Base-by-base conservation (phyloP, 2,329 filamentous ascomycete species). In the Alternaria infectoria region DNA sequence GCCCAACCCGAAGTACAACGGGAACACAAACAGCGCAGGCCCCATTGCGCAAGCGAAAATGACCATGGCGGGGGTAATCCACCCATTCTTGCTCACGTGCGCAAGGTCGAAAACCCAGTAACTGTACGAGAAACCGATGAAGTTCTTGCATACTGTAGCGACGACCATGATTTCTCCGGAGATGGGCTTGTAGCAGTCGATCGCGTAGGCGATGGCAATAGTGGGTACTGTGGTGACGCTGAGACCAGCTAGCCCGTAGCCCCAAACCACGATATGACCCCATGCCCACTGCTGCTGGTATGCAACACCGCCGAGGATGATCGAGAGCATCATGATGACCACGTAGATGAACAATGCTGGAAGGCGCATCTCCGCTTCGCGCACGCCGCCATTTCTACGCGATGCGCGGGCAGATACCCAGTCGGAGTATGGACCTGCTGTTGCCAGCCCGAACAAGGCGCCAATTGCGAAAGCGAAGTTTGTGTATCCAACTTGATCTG, bases 361-460 rank as follows among this genome's bases (percentile, higher is more conserved):
- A 54, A 88, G 70, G 23, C 86, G 80, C 86, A 88, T 88, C 69
- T 88, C 86, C 0, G 86, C 83, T 74, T 89, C 87, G 54, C 87
- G 80, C 50, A 88, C 82, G 2, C 86, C 86, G 1, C 80, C 73
- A 64, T 89, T 89, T 67, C 81, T 82, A 54, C 77, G 80, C 8
- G 87, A 88, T 1, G 83, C 81, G 15, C 82, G 77, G 52, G 84
- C 86, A n/a, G 84, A 83, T 28, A 88, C 79, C 85, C 85, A 88
- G 69, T 89, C 87, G 10, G 82, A 85, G 13, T 87, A 79, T 0
- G 84, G 85, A 0, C 87, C 87, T 8, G 86, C 85, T 1, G 86
- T 87, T 0, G 80, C 76, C 6, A 88, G 77, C 3, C 87, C 87
- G 46, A 89, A 83, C 7, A 86, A 68, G 0, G 83, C 84, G 3